These are phyloP conservation scores for Ceratobasidium sp. DNA, from an alignment of 1,284 basidiomycete genomes.

Conservation along the genomic window DNA sequence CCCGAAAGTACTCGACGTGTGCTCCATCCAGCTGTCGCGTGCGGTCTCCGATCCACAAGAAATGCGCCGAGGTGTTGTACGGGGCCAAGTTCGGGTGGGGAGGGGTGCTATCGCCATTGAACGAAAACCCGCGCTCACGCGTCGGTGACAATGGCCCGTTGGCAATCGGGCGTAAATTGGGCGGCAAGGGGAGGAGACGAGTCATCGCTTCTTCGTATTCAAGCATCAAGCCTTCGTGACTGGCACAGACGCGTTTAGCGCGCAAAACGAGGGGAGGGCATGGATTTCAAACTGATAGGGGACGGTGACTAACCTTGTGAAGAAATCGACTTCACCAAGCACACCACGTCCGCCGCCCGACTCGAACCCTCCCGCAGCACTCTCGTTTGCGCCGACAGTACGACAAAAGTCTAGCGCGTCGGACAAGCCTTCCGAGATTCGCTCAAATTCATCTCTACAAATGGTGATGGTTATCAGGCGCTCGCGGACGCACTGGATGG, in stretches of 20 bases:
- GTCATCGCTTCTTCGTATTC: conserved; percentile 94
- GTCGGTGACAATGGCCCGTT: conserved; percentile 15
- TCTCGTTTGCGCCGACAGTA: conserved; percentile 77
- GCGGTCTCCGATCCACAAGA: conserved; percentile 96
- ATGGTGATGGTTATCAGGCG: background rate
- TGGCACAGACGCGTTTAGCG: conserved; percentile 50
- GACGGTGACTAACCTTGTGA: conserved; percentile 71
- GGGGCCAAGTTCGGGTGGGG: conserved; percentile 48
- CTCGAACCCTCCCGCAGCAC: conserved; percentile 57
- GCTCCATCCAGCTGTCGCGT: conserved; percentile 93
- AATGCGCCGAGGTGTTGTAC: conserved; percentile 91
- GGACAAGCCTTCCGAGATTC: conserved; percentile 81
- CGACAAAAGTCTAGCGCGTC: conserved; percentile 93
- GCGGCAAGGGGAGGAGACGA: conserved; percentile 61
- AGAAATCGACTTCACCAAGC: conserved; percentile 92
- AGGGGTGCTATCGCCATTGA: background rate
- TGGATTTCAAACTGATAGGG: background rate
- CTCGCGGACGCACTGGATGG: background rate
- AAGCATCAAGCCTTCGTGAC: conserved; percentile 93
- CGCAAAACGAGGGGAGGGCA: background rate
- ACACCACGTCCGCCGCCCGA: conserved; percentile 72
- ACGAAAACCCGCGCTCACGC: background rate
- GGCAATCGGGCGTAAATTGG: conserved; percentile 32
- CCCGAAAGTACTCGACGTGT: conserved; percentile 94
- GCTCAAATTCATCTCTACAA: conserved; percentile 77